Conservation (phyloP, 83 land plant genomes). For the Picea engelmannii region DNA sequence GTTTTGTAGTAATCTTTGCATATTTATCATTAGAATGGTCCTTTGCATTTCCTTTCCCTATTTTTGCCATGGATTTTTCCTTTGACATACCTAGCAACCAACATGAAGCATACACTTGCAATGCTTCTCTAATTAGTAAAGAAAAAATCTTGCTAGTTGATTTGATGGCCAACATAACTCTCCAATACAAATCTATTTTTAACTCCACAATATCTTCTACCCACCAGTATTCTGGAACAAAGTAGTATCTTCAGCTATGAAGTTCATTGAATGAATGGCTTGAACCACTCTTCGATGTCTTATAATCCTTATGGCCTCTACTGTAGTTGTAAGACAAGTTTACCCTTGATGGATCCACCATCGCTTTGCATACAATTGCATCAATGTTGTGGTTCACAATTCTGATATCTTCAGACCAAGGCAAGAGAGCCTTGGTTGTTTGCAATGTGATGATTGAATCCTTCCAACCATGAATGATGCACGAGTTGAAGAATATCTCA, state of each 20-base stretch:
- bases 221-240: conserved; percentile 50
- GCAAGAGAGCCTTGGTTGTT: too few species aligned
- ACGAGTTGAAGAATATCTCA: too few species aligned
- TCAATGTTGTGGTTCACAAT: too few species aligned
- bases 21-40: conserved; percentile 14
- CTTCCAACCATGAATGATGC: too few species aligned
- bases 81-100: conserved; percentile 41
- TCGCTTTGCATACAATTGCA: conserved; percentile 31
- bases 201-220: conserved; percentile 64
- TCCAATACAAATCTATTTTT: conserved; percentile 53
- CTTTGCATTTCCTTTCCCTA: conserved; percentile 19
- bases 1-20: conserved; percentile 30
- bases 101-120: conserved; percentile 22
- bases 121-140: conserved; percentile 27
- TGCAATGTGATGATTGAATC: too few species aligned
- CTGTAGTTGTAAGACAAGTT: conserved; percentile 26
- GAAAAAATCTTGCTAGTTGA: conserved; percentile 34
- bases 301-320: conserved; percentile 15
- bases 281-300: neutral
- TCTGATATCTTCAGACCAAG: too few species aligned
- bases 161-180: conserved; percentile 61
- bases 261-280: conserved; percentile 12
- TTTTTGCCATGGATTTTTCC: conserved; percentile 3
- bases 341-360: conserved; percentile 28
- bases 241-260: conserved; percentile 20